Evolutionary conservation across 768 basidiomycete genomes (phyloP).

Genomic region (Cubamyces sp.): DNA sequence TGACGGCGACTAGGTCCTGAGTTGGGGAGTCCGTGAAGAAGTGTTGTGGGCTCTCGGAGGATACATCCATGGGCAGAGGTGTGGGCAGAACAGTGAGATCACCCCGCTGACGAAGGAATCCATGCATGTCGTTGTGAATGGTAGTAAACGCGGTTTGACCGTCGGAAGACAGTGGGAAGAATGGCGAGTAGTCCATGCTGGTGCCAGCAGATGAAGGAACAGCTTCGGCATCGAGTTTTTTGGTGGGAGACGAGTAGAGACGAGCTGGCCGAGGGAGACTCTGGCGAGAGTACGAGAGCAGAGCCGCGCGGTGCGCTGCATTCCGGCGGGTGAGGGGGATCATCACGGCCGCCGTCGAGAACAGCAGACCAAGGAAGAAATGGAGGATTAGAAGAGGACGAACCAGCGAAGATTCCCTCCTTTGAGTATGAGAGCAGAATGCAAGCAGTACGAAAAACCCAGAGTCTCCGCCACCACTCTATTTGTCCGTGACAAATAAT

Average conservation of each 20-base stretch:
- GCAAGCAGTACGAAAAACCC: neutral
- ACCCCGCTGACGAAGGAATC: slow-evolving; percentile 52
- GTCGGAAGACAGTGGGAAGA: slow-evolving; percentile 39
- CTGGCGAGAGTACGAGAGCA: slow-evolving; percentile 65
- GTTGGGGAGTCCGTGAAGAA: slow-evolving; percentile 69
- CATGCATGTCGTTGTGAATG: slow-evolving; percentile 45
- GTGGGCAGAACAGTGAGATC: slow-evolving; percentile 66
- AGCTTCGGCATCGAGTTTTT: slow-evolving; percentile 56
- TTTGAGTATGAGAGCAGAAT: neutral
- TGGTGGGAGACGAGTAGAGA: slow-evolving; percentile 70
- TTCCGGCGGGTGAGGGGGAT: slow-evolving; percentile 36
- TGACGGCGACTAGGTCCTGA: slow-evolving; percentile 73
- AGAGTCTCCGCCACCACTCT: slow-evolving; percentile 13
- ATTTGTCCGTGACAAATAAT: slow-evolving; percentile 20
- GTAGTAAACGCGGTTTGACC: slow-evolving; percentile 20
- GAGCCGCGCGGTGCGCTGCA: slow-evolving; percentile 41
- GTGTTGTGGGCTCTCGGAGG: slow-evolving; percentile 46
- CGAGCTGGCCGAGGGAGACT: slow-evolving; percentile 70
- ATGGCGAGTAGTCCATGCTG: slow-evolving; percentile 42
- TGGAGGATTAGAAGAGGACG: slow-evolving; percentile 7
- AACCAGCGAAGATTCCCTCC: slow-evolving; percentile 23
- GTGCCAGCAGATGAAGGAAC: slow-evolving; percentile 45
- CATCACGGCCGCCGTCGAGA: slow-evolving; percentile 28
- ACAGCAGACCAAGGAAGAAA: neutral
- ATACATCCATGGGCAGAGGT: slow-evolving; percentile 58